Percentiles rank a stretch among this genome's conserved stretches.
phyloP scores from a whole-genome alignment of 176 grass and related monocot genomes.

The Alopecurus myosuroides region DNA sequence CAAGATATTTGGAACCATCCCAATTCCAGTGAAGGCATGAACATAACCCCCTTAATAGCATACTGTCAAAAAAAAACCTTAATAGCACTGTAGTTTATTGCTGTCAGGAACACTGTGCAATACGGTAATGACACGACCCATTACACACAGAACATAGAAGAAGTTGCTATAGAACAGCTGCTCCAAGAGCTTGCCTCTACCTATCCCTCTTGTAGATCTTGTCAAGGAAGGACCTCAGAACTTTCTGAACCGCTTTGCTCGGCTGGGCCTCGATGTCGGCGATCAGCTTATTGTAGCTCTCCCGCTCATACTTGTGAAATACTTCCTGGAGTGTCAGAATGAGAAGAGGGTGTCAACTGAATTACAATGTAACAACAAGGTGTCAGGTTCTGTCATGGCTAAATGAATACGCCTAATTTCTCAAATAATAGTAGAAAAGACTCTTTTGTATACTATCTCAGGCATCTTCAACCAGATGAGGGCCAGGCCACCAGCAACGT shows the following conservation, averaged over 20 bases:
- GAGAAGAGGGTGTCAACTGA: background rate
- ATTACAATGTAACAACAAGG: background rate
- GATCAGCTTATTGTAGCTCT: slow-evolving; percentile 69
- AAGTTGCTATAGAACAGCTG: slow-evolving; percentile 11
- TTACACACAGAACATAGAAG: background rate
- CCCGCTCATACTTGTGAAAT: slow-evolving; percentile 62
- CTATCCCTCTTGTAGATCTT: slow-evolving; percentile 96
- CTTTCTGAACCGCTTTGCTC: slow-evolving; percentile 67
- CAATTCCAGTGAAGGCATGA: background rate
- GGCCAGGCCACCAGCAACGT: background rate
- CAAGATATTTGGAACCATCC: background rate
- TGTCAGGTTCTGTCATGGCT: background rate
- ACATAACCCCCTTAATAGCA: background rate
- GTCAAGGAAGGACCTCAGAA: slow-evolving; percentile 83
- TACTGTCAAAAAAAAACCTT: too few species aligned
- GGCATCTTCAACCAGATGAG: slow-evolving; percentile 12
- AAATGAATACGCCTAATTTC: background rate
- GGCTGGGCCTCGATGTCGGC: slow-evolving; percentile 78
- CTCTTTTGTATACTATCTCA: slow-evolving; percentile 6
- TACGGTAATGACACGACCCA: background rate
- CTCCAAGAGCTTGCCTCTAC: slow-evolving; percentile 30
- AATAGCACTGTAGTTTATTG: slow-evolving; percentile 13
- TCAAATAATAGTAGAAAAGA: background rate
- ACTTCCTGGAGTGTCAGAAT: slow-evolving; percentile 30
- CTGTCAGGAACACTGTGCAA: background rate